Evolutionary conservation across 2,329 filamentous ascomycete genomes (phyloP).

Genomic region (Colletotrichum noveboracense): DNA sequence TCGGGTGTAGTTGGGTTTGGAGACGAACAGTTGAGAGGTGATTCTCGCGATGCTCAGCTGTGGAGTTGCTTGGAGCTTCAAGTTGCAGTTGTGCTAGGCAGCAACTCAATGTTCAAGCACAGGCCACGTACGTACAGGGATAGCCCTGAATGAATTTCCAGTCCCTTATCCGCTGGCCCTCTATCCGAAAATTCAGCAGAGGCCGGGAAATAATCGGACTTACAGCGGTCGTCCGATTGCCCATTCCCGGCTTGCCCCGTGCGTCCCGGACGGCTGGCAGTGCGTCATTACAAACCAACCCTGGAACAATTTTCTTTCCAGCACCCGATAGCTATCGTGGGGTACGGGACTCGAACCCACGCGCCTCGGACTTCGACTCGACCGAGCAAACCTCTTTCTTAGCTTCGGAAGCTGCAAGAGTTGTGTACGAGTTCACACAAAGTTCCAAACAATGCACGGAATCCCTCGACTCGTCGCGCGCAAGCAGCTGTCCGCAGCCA

Average conservation of each 20-base stretch:
- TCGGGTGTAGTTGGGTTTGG: neutral
- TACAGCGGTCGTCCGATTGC: neutral
- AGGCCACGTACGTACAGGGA: neutral
- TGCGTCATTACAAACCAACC: conserved; percentile 15
- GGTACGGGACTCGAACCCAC: neutral
- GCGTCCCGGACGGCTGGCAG: neutral
- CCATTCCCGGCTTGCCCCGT: neutral
- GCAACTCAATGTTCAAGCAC: neutral
- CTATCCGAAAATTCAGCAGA: neutral
- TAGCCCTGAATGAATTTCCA: neutral
- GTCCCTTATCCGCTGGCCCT: neutral
- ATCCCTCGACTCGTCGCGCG: conserved; percentile 1
- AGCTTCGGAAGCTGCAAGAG: neutral
- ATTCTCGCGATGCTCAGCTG: neutral
- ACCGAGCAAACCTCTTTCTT: neutral
- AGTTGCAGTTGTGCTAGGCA: neutral
- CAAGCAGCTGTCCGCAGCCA: conserved; percentile 2
- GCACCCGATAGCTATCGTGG: neutral
- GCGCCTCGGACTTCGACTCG: neutral
- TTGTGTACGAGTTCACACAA: neutral
- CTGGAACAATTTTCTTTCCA: conserved; percentile 9
- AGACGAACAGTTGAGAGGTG: neutral
- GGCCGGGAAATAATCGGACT: neutral
- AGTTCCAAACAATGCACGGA: neutral
- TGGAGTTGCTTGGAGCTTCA: neutral